Evolutionary conservation across 1,139 yeast genomes (phyloP), one percentile per base, ranked within the genome.

Genomic region (Debaryomyces coudertii): DNA sequence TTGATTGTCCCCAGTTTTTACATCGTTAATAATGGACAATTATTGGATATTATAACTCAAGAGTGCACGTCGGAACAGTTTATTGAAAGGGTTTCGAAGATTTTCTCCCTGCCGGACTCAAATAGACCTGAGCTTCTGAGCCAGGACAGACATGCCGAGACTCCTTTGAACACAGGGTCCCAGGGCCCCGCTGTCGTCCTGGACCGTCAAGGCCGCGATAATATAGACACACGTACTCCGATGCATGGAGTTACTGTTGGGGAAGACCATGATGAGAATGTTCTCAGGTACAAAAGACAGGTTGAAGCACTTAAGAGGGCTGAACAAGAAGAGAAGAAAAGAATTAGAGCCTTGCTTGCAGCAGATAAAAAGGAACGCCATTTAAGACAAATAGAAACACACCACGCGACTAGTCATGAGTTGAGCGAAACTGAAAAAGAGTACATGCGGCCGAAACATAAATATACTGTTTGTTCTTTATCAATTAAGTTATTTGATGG

Each of bases 401-500:
- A 18, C 20, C 20, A 18, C 15, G 2, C 7, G 8, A 6, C 20
- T 3, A n/a, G 9, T 9, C 9, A 33, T 5, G 15, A 18, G 36
- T 9, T 24, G 2, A 5, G 4, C 7, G 24, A 14, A 11, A 14
- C 8, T 5, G 41, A 20, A 5, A 20, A 12, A 12, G 7, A 11
- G 14, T 29, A 2, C 4, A 15, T 6, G 15, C 20, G 36, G 18
- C 33, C 8, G 25, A 23, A 22, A n/a, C 20, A 20, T 15, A 40
- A 23, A 14, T 36, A 30, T 33, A 38, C 53, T 27, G 42, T 53
- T 16, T 80, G 86, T 53, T 62, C 70, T 0, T 61, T 83, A 16
- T 68, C 80, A 1, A 71, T 83, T 25, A 71, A 84, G 49, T 61
- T 80, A 18, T 69, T 83, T 48, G 84, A 83, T 55, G 88, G 89